Evolutionary conservation across 2,329 filamentous ascomycete species (phyloP).

Genomic region (Colletotrichum lupini): DNA sequence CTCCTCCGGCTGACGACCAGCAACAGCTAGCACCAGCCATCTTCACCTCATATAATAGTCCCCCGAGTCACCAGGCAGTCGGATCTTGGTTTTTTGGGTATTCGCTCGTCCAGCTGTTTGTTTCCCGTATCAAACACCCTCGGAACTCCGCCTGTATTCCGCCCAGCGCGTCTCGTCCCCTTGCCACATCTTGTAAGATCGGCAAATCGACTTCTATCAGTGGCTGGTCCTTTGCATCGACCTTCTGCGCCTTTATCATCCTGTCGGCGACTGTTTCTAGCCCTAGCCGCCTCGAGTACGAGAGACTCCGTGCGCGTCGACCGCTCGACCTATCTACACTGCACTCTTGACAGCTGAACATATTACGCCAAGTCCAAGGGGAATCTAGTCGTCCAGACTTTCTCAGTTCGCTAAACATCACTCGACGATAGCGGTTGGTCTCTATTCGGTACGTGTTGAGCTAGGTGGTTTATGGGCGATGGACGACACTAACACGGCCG

Average conservation of each 20-base stretch:
- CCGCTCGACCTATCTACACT: constrained; percentile 22
- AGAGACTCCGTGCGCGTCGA: neutral
- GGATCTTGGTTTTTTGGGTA: neutral
- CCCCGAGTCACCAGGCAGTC: constrained; percentile 6
- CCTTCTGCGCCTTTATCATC: neutral
- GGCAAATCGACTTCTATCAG: neutral
- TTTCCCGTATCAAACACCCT: neutral
- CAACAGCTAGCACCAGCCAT: constrained; percentile 7
- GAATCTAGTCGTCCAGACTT: constrained; percentile 7
- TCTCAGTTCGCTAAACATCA: neutral
- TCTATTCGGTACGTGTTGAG: constrained; percentile 15
- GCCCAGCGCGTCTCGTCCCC: neutral
- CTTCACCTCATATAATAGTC: constrained; percentile 27
- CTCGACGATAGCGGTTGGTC: constrained; percentile 1
- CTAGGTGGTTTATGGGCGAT: constrained; percentile 16
- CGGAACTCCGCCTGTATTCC: neutral
- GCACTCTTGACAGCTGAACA: constrained; percentile 29
- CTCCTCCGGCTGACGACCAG: neutral
- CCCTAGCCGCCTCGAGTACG: neutral
- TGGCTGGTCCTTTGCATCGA: neutral
- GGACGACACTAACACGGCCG: constrained; percentile 28
- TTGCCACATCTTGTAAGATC: constrained; percentile 3
- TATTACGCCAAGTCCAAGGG: constrained; percentile 27
- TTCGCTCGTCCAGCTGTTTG: constrained; percentile 10
- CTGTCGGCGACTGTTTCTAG: neutral